Evolutionary conservation across 2,329 filamentous ascomycete genomes (phyloP).

Genomic region (Trichophyton benhamiae): DNA sequence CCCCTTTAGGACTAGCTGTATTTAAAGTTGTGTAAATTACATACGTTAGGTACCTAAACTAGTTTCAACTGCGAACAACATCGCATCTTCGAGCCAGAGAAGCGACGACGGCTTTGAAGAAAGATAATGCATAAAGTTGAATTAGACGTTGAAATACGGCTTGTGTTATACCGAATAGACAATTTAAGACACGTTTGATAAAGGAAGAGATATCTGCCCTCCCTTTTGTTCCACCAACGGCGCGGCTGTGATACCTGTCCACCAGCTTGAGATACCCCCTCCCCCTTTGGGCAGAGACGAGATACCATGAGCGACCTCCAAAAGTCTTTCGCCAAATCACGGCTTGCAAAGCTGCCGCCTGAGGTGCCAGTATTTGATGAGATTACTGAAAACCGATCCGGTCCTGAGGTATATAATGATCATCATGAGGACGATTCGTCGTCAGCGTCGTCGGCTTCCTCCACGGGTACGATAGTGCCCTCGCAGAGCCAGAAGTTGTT

Average conservation of each 20-base stretch:
- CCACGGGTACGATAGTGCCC: constrained; percentile 80
- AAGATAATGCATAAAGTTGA: not conserved
- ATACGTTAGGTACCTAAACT: not conserved
- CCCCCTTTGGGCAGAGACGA: not conserved
- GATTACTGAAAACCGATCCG: constrained; percentile 22
- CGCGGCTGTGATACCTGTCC: not conserved
- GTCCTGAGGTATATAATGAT: constrained; percentile 14
- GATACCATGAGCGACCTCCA: constrained; percentile 64
- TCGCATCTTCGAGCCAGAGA: not conserved
- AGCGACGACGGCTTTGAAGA: not conserved
- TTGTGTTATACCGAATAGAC: not conserved
- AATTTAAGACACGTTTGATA: not conserved
- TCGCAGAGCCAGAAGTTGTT: constrained; percentile 62
- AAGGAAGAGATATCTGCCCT: not conserved
- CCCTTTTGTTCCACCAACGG: not conserved
- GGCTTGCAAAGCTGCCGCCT: constrained; percentile 52
- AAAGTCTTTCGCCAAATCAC: constrained; percentile 64
- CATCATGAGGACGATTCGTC: constrained; percentile 53
- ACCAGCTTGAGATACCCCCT: not conserved
- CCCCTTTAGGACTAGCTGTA: not conserved
- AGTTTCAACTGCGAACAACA: not conserved
- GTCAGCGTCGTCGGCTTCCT: constrained; percentile 72
- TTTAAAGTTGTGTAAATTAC: not conserved
- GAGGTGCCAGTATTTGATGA: constrained; percentile 39
- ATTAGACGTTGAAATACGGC: not conserved